Base-by-base conservation (phyloP, 192 early-diverging fungal genomes). In the Coemansia sp. region DNA sequence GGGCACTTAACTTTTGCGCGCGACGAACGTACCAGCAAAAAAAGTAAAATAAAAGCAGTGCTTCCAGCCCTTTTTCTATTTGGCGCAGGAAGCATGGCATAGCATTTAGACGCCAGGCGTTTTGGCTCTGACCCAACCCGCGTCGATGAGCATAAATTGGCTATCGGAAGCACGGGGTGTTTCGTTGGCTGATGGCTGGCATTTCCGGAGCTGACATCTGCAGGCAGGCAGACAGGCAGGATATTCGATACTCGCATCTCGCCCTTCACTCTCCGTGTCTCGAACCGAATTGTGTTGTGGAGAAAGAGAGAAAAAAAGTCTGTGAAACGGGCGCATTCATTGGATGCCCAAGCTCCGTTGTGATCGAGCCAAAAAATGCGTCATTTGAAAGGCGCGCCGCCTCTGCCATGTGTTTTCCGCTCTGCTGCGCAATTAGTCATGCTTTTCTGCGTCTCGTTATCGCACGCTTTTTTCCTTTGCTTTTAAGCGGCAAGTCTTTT, bases 71-170 rank as follows among this genome's bases (percentile, higher is more conserved):
- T 45, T 45, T 45, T 45, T 45, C n/a, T 45, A 14, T 14, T 45
- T 45, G 42, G 42, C 12, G 42, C 42, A 45, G 42, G 12, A 2
- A 14, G 42, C 42, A 45, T 45, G 42, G 42, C 42, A 45, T 45
- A 45, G 42, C 42, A 45, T 45, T 45, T 45, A 45, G 42, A 45
- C 42, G 12, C 42, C 42, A 45, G 54, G 54, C n/a, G 22, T 31
- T 56, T 31, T 56, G 54, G 54, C 54, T 56, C 54, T 56, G 54
- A 56, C 54, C 54, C 54, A 56, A 17, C 54, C 17, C 30, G 30
- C 54, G n/a, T 29, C 54, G 30, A 5, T 17, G 29, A 31, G 54
- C 54, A 56, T 56, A 56, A 56, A 56, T 56, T 56, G 54, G 14
- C 51, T n/a, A 56, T 29, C 2, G 12, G 54, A 56, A 56, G 54